phyloP scores from a whole-genome alignment of 2,329 filamentous ascomycete genomes.

The Colletotrichum abscissum region DNA sequence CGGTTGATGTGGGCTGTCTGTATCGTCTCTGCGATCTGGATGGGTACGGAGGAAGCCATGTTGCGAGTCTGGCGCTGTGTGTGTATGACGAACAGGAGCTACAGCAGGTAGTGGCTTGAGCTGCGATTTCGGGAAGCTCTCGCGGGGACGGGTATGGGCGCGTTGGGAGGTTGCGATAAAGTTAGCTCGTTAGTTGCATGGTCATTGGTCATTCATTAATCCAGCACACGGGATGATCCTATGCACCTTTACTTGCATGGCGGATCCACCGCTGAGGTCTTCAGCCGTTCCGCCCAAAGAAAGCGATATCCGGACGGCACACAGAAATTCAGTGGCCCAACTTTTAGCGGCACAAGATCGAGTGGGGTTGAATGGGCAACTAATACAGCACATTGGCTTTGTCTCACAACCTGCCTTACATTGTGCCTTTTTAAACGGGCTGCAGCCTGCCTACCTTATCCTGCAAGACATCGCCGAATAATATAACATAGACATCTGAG shows the following conservation, averaged over 20 bases:
- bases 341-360: not conserved
- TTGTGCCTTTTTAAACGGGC: not conserved
- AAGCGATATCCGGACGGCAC: not conserved
- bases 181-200: slow-evolving; percentile 28
- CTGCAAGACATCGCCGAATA: not conserved
- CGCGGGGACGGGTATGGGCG: not conserved
- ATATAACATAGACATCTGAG: not conserved
- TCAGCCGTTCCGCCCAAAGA: not conserved
- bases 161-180: slow-evolving; percentile 23
- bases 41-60: slow-evolving; percentile 65
- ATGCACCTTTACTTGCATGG: slow-evolving; percentile 1
- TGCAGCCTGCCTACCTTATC: not conserved
- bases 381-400: slow-evolving; percentile 20
- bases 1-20: slow-evolving; percentile 84
- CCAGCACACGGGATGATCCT: not conserved
- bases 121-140: slow-evolving; percentile 5
- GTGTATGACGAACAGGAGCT: not conserved
- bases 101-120: not conserved
- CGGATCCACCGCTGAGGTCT: slow-evolving; percentile 10
- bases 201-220: not conserved
- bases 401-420: slow-evolving; percentile 1
- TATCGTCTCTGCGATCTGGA: slow-evolving; percentile 81
- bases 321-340: slow-evolving; percentile 3
- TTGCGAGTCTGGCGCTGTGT: not conserved
- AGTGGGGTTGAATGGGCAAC: slow-evolving; percentile 21